Evolutionary conservation across 495 filamentous ascomycete genomes (phyloP).

Genomic region (Jackrogersella multiformis): DNA sequence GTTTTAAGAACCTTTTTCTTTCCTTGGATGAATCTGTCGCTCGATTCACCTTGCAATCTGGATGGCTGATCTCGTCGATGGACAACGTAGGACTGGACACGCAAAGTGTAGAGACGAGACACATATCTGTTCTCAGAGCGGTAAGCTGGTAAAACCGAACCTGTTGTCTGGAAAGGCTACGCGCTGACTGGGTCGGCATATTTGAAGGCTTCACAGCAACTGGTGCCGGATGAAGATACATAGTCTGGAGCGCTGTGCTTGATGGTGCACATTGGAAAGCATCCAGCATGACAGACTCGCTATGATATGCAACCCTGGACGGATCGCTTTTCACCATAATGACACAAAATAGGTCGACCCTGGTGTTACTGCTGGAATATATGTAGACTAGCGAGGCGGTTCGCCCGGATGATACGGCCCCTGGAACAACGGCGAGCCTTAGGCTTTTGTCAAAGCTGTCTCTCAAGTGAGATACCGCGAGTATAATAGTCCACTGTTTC

Average conservation of each 20-base stretch:
- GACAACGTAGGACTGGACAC: conserved; percentile 16
- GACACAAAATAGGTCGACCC: conserved; percentile 49
- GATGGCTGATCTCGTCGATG: conserved; percentile 21
- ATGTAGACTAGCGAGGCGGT: conserved; percentile 40
- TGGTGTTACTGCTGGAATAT: conserved; percentile 31
- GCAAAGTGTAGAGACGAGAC: conserved; percentile 35
- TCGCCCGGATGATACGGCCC: conserved; percentile 12
- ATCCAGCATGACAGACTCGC: conserved; percentile 20
- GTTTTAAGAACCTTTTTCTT: conserved; percentile 17
- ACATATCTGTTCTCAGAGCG: conserved; percentile 33
- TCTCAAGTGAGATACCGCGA: conserved; percentile 42
- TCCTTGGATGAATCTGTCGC: neutral
- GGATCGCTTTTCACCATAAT: conserved; percentile 38
- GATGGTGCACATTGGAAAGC: conserved; percentile 10
- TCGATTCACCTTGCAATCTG: conserved; percentile 14
- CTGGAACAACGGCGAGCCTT: conserved; percentile 34
- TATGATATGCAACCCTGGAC: conserved; percentile 35
- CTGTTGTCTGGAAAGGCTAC: conserved; percentile 18
- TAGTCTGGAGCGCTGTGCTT: conserved; percentile 12
- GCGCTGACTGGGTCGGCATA: conserved; percentile 15
- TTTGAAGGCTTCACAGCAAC: conserved; percentile 22
- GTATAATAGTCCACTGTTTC: conserved; percentile 39
- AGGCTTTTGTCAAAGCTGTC: conserved; percentile 33
- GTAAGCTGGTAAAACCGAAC: conserved; percentile 39
- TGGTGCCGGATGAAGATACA: conserved; percentile 35